These are phyloP conservation scores for Rhizopogon vinicolor DNA, from an alignment of 768 basidiomycete species.

Conservation along the genomic window DNA sequence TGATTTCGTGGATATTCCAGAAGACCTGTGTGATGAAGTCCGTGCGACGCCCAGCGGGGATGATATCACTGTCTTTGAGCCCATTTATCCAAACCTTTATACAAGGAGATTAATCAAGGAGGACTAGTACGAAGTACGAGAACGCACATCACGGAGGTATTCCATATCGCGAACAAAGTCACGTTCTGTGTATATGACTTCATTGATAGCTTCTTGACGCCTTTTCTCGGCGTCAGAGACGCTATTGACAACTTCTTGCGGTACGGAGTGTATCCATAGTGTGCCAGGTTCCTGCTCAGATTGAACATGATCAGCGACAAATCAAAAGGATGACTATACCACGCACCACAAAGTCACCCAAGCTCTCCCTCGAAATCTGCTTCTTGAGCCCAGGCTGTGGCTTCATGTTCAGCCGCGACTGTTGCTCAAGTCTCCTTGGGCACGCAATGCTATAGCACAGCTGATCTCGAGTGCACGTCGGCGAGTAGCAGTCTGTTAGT, in stretches of 20 bases:
- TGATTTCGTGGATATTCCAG: conserved; percentile 96
- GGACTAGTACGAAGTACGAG: background rate
- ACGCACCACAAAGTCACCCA: conserved; percentile 72
- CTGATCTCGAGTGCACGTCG: conserved; percentile 90
- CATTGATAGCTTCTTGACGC: conserved; percentile 97
- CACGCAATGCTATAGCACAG: conserved; percentile 99
- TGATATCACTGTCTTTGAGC: conserved; percentile 69
- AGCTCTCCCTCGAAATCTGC: conserved; percentile 75
- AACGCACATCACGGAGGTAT: conserved; percentile 87
- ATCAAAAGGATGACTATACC: background rate
- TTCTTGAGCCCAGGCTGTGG: conserved; percentile 85
- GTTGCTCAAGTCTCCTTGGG: conserved; percentile 90
- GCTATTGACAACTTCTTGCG: conserved; percentile 88
- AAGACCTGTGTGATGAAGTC: conserved; percentile 94
- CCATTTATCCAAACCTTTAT: conserved; percentile 87
- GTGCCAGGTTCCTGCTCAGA: conserved; percentile 69
- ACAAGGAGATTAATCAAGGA: background rate
- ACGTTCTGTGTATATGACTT: conserved; percentile 89
- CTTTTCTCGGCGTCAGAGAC: conserved; percentile 93
- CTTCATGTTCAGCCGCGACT: conserved; percentile 91
- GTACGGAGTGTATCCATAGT: conserved; percentile 95
- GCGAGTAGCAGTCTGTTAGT: conserved; percentile 95
- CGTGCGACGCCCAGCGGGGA: conserved; percentile 69
- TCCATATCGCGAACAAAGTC: conserved; percentile 99
- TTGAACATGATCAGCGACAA: conserved; percentile 12